A percentile compares a stretch with the other conserved stretches of the same genome.
Evolutionary conservation across 106 monocot genomes (phyloP).

Genomic region (Vanilla planifolia): DNA sequence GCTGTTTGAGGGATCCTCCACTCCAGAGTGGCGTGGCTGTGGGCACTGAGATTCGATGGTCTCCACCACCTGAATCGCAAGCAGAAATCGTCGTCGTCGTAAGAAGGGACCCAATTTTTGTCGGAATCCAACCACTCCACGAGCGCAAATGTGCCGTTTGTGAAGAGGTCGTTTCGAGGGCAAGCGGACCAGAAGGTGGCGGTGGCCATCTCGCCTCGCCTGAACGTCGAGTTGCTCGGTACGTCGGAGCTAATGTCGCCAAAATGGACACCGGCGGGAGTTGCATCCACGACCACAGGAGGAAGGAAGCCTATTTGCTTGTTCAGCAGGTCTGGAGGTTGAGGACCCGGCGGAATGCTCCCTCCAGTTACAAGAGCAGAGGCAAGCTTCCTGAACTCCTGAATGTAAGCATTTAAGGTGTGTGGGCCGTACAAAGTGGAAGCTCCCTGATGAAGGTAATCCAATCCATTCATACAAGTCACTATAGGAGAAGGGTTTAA

Average conservation of each 20-base stretch:
- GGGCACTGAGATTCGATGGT: constrained; percentile 48
- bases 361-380: constrained; percentile 32
- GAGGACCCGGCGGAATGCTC: constrained; percentile 24
- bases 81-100: constrained; percentile 85
- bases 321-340: constrained; percentile 64
- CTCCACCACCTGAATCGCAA: constrained; percentile 74
- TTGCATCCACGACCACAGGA: constrained; percentile 48
- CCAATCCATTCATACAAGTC: too few species aligned
- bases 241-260: constrained; percentile 63
- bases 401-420: constrained; percentile 80
- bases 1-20: constrained; percentile 65
- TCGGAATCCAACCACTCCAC: constrained; percentile 49
- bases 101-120: constrained; percentile 52
- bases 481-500: too few species aligned
- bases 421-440: constrained; percentile 87
- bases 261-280: constrained; percentile 49
- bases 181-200: constrained; percentile 87
- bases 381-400: constrained; percentile 77
- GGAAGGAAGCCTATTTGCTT: constrained; percentile 72
- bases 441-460: constrained; percentile 49
- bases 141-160: constrained; percentile 68
- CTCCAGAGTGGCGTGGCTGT: constrained; percentile 65
- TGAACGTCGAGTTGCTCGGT: constrained; percentile 59
- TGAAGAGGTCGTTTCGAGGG: constrained; percentile 78
- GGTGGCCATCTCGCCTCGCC: constrained; percentile 38